phyloP scores from a whole-genome alignment of 768 basidiomycete genomes.

The Lentinus brumalis region DNA sequence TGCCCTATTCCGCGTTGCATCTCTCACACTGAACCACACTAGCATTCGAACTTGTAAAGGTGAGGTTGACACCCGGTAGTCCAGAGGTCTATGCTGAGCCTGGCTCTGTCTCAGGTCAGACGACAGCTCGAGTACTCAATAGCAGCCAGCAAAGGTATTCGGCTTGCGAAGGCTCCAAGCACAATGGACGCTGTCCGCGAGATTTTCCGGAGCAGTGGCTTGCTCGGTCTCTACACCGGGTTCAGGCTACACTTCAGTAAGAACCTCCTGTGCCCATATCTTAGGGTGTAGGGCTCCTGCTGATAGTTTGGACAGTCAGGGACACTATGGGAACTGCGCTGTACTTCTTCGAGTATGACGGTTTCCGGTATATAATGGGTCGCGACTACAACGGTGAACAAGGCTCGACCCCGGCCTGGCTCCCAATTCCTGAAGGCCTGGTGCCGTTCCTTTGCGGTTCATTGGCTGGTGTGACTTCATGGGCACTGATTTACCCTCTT shows the following conservation, averaged over 20 bases:
- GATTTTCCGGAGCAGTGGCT: conserved; percentile 65
- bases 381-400: conserved; percentile 78
- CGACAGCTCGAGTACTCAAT: conserved; percentile 92
- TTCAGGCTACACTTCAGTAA: conserved; percentile 84
- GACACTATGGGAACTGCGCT: conserved; percentile 89
- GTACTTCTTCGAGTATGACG: conserved; percentile 94
- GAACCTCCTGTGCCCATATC: conserved; percentile 25
- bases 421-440: conserved; percentile 76
- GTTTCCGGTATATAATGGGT: conserved; percentile 85
- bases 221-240: conserved; percentile 76
- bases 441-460: conserved; percentile 93
- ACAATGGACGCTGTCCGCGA: conserved; percentile 80
- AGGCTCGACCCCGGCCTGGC: conserved; percentile 79
- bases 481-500: conserved; percentile 79
- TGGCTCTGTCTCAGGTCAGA: conserved; percentile 58
- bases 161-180: conserved; percentile 74
- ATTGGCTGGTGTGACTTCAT: conserved; percentile 73
- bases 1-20: background rate
- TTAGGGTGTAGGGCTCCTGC: conserved; percentile 1
- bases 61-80: conserved; percentile 33
- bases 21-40: background rate
- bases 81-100: background rate
- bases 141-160: conserved; percentile 74
- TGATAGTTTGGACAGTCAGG: conserved; percentile 55
- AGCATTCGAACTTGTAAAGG: conserved; percentile 97